Conservation (phyloP, 1,284 basidiomycete species). For the Pseudozyma sp. region DNA sequence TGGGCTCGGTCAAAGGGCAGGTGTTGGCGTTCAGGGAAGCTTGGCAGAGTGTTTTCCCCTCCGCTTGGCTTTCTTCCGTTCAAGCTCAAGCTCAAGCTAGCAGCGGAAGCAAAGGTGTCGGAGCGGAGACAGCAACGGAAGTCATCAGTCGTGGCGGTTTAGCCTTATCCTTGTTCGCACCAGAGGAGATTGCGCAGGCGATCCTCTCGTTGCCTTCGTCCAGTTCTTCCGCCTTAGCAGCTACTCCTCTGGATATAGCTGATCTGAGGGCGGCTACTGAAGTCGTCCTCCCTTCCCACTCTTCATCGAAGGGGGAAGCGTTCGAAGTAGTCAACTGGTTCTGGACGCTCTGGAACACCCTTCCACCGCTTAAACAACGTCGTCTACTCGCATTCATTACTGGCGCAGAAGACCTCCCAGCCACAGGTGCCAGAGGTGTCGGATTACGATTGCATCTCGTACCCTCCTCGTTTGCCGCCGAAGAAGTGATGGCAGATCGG, state of each 20-base stretch:
- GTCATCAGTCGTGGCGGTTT: slow-evolving; percentile 32
- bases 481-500: slow-evolving; percentile 1
- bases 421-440: slow-evolving; percentile 41
- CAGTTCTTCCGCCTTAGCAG: not conserved
- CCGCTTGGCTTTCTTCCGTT: slow-evolving; percentile 5
- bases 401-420: slow-evolving; percentile 53
- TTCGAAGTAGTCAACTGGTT: slow-evolving; percentile 15
- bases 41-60: slow-evolving; percentile 38
- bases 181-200: slow-evolving; percentile 21
- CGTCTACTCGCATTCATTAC: slow-evolving; percentile 58
- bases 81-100: too few species aligned
- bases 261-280: slow-evolving; percentile 37
- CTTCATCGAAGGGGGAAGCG: not conserved
- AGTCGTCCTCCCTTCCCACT: slow-evolving; percentile 12
- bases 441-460: slow-evolving; percentile 55
- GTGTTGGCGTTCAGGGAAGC: slow-evolving; percentile 29
- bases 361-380: slow-evolving; percentile 34
- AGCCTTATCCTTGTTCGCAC: slow-evolving; percentile 31
- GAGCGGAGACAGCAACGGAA: slow-evolving; percentile 21
- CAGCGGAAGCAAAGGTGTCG: not conserved
- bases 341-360: slow-evolving; percentile 43
- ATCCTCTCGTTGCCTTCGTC: slow-evolving; percentile 23
- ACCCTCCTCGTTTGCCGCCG: not conserved
- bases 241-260: slow-evolving; percentile 34
- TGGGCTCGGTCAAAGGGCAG: slow-evolving; percentile 27